A percentile compares a stretch with the other conserved stretches of the same genome.
These are phyloP conservation scores for Metroxylon sagu DNA, from an alignment of 176 grass and related monocot species.

Conservation along the genomic window DNA sequence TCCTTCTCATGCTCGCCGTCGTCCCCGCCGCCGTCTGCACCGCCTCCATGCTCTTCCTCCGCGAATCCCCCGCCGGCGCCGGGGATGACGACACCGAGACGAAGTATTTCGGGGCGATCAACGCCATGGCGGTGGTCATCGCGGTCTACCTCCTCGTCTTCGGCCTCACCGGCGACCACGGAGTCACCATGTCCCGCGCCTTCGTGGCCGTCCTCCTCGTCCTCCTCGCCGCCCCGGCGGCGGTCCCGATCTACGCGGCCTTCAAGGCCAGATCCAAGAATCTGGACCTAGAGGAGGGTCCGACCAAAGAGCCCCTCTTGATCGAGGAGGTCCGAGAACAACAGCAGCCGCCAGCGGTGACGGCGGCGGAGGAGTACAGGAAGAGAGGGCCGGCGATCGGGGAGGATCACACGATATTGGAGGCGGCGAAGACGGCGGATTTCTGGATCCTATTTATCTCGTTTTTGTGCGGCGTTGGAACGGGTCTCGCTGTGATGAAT, in stretches of 20 bases:
- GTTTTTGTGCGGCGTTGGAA: conserved; percentile 78
- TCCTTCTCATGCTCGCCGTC: conserved; percentile 83
- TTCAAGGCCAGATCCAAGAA: conserved; percentile 21
- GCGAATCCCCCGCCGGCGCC: conserved; percentile 16
- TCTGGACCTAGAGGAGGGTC: conserved; percentile 30
- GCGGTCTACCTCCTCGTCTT: conserved; percentile 80
- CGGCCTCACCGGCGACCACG: conserved; percentile 51
- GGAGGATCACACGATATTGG: conserved; percentile 81
- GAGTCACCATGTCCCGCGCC: conserved; percentile 24
- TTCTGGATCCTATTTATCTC: conserved; percentile 92
- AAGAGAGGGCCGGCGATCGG: conserved; percentile 48
- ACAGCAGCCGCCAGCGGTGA: neutral
- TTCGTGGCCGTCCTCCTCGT: conserved; percentile 63
- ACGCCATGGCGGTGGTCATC: conserved; percentile 64
- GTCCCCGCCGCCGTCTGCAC: conserved; percentile 58
- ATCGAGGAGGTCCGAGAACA: neutral
- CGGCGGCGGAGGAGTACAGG: neutral
- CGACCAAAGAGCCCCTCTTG: neutral
- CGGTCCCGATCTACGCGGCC: conserved; percentile 53
- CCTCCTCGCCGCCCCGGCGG: conserved; percentile 53
- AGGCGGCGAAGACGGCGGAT: conserved; percentile 50
- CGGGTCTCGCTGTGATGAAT: conserved; percentile 91
- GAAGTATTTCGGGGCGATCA: conserved; percentile 62
- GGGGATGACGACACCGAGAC: conserved; percentile 29
- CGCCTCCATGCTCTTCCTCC: conserved; percentile 83